Percentiles rank a stretch among this genome's conserved stretches.
Conservation (phyloP, 148 eudicot genomes). For the Selenicereus undatus region DNA sequence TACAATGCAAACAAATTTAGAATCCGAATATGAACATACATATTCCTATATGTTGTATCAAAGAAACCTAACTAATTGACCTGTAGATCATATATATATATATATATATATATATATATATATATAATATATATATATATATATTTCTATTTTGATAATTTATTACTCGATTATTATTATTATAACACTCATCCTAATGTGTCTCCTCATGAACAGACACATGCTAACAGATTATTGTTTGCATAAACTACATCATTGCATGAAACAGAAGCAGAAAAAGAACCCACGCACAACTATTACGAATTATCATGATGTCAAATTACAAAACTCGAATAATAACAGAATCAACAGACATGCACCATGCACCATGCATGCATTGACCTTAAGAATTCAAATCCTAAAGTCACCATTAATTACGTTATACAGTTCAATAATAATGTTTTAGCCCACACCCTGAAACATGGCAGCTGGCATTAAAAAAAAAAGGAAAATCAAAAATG, state of each 20-base stretch:
- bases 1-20: no score
- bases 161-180: no score
- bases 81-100: not conserved
- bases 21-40: not conserved
- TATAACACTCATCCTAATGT: not conserved
- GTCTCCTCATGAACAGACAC: not conserved
- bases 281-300: not conserved
- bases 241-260: not conserved
- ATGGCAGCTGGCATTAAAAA: not conserved
- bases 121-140: no score
- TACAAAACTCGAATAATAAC: not conserved
- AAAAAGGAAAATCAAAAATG: not conserved
- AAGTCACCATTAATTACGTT: no score
- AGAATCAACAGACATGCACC: not conserved
- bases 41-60: not conserved
- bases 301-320: not conserved
- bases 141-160: no score
- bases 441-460: not conserved
- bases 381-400: no score
- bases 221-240: no score
- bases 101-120: no score
- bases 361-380: no score
- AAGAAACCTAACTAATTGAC: not conserved
- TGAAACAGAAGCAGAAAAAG: not conserved
- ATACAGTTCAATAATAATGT: no score